phyloP scores from a whole-genome alignment of 2,329 filamentous ascomycete species.

The Colletotrichum sp. region DNA sequence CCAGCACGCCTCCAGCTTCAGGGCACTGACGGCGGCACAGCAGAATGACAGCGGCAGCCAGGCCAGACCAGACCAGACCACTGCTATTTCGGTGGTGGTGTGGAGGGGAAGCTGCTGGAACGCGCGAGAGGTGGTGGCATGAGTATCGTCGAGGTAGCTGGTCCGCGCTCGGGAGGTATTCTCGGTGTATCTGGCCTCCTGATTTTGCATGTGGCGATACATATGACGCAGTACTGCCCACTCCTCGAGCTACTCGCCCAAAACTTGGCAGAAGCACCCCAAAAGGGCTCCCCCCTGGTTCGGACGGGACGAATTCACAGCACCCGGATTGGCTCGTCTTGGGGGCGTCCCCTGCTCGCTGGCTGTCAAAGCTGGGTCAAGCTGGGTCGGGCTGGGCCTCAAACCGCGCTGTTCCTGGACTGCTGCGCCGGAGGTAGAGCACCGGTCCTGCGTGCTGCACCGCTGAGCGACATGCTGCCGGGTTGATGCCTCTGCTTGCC shows the following conservation, averaged over 20 bases:
- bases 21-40: background rate
- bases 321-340: background rate
- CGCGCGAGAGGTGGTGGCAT: background rate
- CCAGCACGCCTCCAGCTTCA: background rate
- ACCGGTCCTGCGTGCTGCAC: background rate
- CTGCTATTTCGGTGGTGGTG: background rate
- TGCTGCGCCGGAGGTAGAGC: background rate
- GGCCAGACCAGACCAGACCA: background rate
- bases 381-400: background rate
- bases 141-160: background rate
- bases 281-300: background rate
- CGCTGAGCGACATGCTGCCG: background rate
- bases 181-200: conserved; percentile 3
- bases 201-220: background rate
- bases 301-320: background rate
- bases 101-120: conserved; percentile 10
- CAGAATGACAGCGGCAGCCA: background rate
- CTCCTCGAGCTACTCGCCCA: background rate
- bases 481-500: background rate
- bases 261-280: background rate
- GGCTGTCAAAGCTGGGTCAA: background rate
- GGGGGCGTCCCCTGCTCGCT: background rate
- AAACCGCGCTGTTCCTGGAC: background rate
- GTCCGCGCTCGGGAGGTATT: background rate
- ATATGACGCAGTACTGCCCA: conserved; percentile 11